Evolutionary conservation across 805 yeast genomes (phyloP), one percentile per base, ranked within the genome.

Genomic region (Ogataea methylovora): DNA sequence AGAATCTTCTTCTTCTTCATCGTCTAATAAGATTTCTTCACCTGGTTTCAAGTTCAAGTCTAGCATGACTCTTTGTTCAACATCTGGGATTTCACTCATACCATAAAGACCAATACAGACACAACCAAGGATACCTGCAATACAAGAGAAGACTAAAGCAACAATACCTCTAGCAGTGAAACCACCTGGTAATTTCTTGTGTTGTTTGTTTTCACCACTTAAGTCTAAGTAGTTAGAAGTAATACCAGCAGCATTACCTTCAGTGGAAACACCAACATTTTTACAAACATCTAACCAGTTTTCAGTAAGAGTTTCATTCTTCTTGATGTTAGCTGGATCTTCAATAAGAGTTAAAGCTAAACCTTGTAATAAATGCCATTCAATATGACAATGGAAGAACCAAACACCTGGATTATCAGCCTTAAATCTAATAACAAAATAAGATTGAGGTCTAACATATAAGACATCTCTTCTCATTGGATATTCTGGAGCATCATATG

Each of bases 371-470:
- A 90, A 73, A 66, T 92, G 98, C 98, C 98, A 90, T 59, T 92
- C 97, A 52, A 92, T 83, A 59, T 90, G 98, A 63, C 98, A 90
- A 66, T 90, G 98, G 94, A 92, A 92, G 60, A 79, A 75, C 98
- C 97, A 90, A 29, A 88, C 88, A 67, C 98, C 98, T 22, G 97
- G 98, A 60, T 92, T 92, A 56, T 83, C 79, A 35, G 97, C 94
- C 52, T 73, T 75, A 70, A 87, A 90, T 56, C 97, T 75, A 42
- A 90, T 53, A 22, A 85, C 88, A 51, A 87, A 71, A 64, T 84
- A 79, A 2, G 96, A 87, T 54, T 84, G 84, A 19, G 94, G 87
- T 54, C 77, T 73, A 30, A 84, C 84, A 49, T 77, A 80, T 9
- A 82, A 63, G 8, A 83, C 75, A 57, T 92, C 98, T 66, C 98